Percentiles rank a stretch among this genome's conserved stretches.
Evolutionary conservation across 768 basidiomycete genomes (phyloP).

Genomic region (Russula sp.): DNA sequence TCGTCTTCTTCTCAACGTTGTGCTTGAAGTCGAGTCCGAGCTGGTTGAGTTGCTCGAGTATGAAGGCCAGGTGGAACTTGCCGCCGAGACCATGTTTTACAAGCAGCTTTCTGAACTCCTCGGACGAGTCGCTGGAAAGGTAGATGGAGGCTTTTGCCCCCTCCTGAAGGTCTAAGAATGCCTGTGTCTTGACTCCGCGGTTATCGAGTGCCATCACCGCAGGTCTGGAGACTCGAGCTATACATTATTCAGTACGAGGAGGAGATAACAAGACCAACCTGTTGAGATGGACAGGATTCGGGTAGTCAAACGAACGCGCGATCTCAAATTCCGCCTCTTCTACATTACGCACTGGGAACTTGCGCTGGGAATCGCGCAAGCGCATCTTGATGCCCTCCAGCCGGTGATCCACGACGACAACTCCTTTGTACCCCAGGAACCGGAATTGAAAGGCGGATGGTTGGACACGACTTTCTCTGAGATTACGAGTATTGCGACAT

Average conservation of each 20-base stretch:
- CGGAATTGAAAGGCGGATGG: slow-evolving; percentile 64
- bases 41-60: slow-evolving; percentile 45
- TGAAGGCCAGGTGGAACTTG: slow-evolving; percentile 43
- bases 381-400: slow-evolving; percentile 63
- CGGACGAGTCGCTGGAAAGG: slow-evolving; percentile 54
- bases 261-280: slow-evolving; percentile 38
- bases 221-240: slow-evolving; percentile 38
- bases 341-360: slow-evolving; percentile 51
- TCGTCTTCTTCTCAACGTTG: slow-evolving; percentile 25
- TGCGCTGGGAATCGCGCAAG: slow-evolving; percentile 66
- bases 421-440: slow-evolving; percentile 75
- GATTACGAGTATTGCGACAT: slow-evolving; percentile 34
- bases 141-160: slow-evolving; percentile 48
- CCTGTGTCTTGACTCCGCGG: slow-evolving; percentile 52
- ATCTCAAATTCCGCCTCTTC: slow-evolving; percentile 62
- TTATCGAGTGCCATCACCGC: slow-evolving; percentile 78
- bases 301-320: slow-evolving; percentile 53
- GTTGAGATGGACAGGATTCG: slow-evolving; percentile 65
- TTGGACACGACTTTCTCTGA: background rate
- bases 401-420: slow-evolving; percentile 60
- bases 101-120: slow-evolving; percentile 45
- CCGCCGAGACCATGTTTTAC: slow-evolving; percentile 40
- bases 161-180: slow-evolving; percentile 59
- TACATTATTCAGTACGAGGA: background rate
- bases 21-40: slow-evolving; percentile 46